These are phyloP conservation scores for Ilex aquifolium DNA, from an alignment of 257 asterid species.

Conservation along the genomic window DNA sequence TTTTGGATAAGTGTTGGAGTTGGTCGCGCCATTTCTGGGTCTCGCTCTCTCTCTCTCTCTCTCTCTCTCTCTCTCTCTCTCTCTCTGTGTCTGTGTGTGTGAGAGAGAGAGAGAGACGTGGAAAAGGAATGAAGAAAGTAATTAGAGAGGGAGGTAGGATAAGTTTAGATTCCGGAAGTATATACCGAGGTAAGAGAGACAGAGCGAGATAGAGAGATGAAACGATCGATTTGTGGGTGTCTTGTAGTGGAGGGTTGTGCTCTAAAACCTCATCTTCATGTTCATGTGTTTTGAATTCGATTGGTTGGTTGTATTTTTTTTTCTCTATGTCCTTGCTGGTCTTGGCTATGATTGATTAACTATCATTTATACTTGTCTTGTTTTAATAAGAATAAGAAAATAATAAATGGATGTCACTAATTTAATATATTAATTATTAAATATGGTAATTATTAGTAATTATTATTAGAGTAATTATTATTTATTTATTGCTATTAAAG, in stretches of 20 bases:
- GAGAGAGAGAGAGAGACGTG: constrained; percentile 4
- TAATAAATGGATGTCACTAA: no score
- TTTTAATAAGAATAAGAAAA: no score
- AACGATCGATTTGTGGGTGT: no score
- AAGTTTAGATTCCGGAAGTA: constrained; percentile 50
- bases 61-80: no score
- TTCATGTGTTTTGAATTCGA: constrained; percentile 14
- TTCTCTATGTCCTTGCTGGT: background rate
- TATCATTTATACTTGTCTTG: no score
- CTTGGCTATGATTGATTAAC: background rate
- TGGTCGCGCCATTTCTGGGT: constrained; percentile 46
- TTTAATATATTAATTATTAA: no score
- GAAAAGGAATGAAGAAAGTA: constrained; percentile 13
- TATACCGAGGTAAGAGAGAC: constrained; percentile 31
- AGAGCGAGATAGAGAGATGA: background rate
- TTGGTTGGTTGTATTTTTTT: constrained; percentile 38
- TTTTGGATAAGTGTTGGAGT: constrained; percentile 30
- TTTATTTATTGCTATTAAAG: no score
- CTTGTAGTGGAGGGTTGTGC: constrained; percentile 9
- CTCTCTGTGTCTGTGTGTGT: background rate
- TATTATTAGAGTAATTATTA: no score
- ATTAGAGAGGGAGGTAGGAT: constrained; percentile 28
- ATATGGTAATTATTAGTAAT: no score
- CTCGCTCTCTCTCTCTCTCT: no score
- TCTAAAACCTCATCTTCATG: constrained; percentile 24